Evolutionary conservation across 2,329 filamentous ascomycete genomes (phyloP).

Genomic region (Aureobasidium sp.): DNA sequence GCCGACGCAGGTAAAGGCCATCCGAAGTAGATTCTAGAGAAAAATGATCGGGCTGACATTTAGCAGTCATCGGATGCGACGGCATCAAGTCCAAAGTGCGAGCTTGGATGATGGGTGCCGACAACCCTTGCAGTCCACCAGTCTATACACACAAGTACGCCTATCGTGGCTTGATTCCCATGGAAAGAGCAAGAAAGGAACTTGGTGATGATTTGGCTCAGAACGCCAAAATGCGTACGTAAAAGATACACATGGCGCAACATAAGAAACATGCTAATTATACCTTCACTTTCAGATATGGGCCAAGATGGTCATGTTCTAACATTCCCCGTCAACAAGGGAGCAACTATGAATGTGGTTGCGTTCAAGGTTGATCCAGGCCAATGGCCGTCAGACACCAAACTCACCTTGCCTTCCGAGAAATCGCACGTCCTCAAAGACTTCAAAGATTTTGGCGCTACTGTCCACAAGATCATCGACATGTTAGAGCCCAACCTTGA

Average conservation of each 20-base stretch:
- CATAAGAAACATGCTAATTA: too few species aligned
- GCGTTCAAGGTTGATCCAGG: slow-evolving; percentile 22
- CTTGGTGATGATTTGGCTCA: slow-evolving; percentile 45
- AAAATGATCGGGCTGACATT: slow-evolving; percentile 5
- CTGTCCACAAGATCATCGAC: slow-evolving; percentile 22
- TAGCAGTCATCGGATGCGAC: slow-evolving; percentile 53
- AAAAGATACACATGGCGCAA: too few species aligned
- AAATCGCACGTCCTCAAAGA: slow-evolving; percentile 22
- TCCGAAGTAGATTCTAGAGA: background rate
- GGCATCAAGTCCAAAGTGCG: slow-evolving; percentile 55
- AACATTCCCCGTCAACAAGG: slow-evolving; percentile 45
- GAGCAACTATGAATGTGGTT: slow-evolving; percentile 24
- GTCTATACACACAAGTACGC: slow-evolving; percentile 54
- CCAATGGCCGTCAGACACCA: slow-evolving; percentile 22
- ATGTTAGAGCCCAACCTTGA: slow-evolving; percentile 22
- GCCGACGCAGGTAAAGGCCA: slow-evolving; percentile 24
- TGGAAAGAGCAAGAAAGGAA: slow-evolving; percentile 44
- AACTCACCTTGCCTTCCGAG: slow-evolving; percentile 21
- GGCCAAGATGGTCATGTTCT: slow-evolving; percentile 46
- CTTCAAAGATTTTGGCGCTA: slow-evolving; percentile 22
- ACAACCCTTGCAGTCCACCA: slow-evolving; percentile 39
- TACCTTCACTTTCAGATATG: slow-evolving; percentile 15
- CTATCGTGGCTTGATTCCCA: slow-evolving; percentile 56
- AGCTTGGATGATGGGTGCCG: slow-evolving; percentile 41
- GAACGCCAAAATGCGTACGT: slow-evolving; percentile 34